A percentile compares a stretch with the other conserved stretches of the same genome.
phyloP scores from a whole-genome alignment of 2,329 filamentous ascomycete species.

The Incumbomyces delicatus region DNA sequence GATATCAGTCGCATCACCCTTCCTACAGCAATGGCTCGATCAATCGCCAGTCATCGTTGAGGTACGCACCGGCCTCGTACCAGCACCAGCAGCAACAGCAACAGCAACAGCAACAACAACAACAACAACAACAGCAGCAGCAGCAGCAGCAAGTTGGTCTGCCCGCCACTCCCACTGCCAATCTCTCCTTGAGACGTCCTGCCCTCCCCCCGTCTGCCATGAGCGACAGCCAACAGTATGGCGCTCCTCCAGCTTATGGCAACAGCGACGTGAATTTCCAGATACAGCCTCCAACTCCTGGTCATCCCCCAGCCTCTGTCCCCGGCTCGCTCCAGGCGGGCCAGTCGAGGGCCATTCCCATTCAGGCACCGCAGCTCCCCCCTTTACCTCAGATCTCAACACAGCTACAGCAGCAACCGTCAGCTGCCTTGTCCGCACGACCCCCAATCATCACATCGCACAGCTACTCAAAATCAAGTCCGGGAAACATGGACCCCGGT shows the following conservation, averaged over 20 bases:
- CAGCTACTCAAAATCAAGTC: conserved; percentile 76
- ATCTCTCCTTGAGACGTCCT: conserved; percentile 5
- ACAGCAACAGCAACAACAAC: conserved; percentile 1
- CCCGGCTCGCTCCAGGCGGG: conserved; percentile 54
- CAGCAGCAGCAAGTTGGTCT: conserved; percentile 2
- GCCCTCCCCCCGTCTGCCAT: conserved; percentile 25
- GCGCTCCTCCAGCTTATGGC: conserved; percentile 40
- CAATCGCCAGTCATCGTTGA: conserved; percentile 6
- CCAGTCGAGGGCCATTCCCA: conserved; percentile 25
- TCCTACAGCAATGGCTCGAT: conserved; percentile 7
- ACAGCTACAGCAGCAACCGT: conserved; percentile 27
- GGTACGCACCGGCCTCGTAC: conserved; percentile 5
- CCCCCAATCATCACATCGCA: conserved; percentile 58
- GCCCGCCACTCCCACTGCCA: conserved; percentile 2
- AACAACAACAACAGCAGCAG: conserved; percentile 7
- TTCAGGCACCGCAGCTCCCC: conserved; percentile 50
- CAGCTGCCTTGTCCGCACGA: conserved; percentile 48
- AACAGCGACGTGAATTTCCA: conserved; percentile 47
- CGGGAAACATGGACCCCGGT: conserved; percentile 46
- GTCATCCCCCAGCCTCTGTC: conserved; percentile 32
- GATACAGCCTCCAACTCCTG: conserved; percentile 48
- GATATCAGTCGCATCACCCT: conserved; percentile 1
- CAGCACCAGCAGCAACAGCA: conserved; percentile 3
- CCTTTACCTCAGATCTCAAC: conserved; percentile 43
- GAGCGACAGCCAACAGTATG: conserved; percentile 39